These are phyloP conservation scores for Aspergillus egyptiacus DNA, from an alignment of 495 filamentous ascomycete species.

Conservation along the genomic window DNA sequence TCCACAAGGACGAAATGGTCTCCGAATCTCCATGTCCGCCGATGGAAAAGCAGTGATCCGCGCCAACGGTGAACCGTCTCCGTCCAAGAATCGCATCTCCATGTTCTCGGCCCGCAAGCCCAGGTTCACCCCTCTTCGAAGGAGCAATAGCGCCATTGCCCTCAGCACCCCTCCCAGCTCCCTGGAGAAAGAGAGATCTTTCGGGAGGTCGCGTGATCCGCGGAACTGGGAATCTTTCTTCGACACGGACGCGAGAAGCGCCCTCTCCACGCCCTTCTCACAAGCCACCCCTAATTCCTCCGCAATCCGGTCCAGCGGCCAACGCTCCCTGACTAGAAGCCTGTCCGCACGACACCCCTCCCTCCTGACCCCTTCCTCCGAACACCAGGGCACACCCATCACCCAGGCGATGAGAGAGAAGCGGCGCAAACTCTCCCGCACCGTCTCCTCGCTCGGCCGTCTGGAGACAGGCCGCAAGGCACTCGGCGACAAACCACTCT, in stretches of 20 bases:
- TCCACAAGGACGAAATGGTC: constrained; percentile 44
- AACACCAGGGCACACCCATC: constrained; percentile 41
- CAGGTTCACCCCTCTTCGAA: constrained; percentile 51
- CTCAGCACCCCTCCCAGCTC: constrained; percentile 32
- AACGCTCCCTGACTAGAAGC: constrained; percentile 40
- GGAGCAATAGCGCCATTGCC: constrained; percentile 54
- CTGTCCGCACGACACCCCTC: constrained; percentile 50
- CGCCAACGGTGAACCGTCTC: constrained; percentile 42
- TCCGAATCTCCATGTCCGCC: constrained; percentile 46
- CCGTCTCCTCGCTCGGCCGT: constrained; percentile 60
- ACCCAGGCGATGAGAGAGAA: constrained; percentile 49
- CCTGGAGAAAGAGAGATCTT: constrained; percentile 32
- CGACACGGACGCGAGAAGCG: constrained; percentile 64
- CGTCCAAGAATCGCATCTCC: constrained; percentile 47
- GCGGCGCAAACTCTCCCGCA: constrained; percentile 54
- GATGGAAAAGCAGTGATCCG: constrained; percentile 48
- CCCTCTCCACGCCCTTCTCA: constrained; percentile 65
- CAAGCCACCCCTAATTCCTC: constrained; percentile 66
- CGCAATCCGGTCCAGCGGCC: constrained; percentile 60
- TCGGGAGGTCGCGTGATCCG: constrained; percentile 74
- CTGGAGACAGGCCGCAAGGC: constrained; percentile 46
- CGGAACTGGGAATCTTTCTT: constrained; percentile 80
- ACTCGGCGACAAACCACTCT: constrained; percentile 13
- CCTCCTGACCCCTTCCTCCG: constrained; percentile 39
- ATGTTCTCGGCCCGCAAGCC: constrained; percentile 46